A percentile compares a stretch with the other conserved stretches of the same genome.
Conservation (phyloP, 805 yeast species). For the Kuraishia molischiana region DNA sequence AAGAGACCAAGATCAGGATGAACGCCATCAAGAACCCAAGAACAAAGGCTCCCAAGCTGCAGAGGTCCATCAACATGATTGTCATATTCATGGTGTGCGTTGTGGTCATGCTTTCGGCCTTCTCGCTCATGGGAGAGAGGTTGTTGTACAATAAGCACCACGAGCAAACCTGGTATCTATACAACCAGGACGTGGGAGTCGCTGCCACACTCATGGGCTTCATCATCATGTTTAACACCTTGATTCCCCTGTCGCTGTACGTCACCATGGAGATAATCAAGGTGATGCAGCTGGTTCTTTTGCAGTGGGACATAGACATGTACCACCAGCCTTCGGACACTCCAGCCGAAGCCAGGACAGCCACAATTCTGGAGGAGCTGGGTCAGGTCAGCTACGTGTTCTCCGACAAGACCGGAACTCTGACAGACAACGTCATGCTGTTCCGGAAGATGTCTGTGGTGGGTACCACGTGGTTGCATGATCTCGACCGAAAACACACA, state of each 20-base stretch:
- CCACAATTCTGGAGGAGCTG: slow-evolving; percentile 89
- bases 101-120: slow-evolving; percentile 64
- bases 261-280: slow-evolving; percentile 96
- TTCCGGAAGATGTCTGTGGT: slow-evolving; percentile 82
- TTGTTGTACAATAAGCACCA: slow-evolving; percentile 31
- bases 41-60: slow-evolving; percentile 88
- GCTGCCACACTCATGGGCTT: slow-evolving; percentile 93
- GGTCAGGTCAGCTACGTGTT: slow-evolving; percentile 95
- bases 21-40: slow-evolving; percentile 86
- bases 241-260: slow-evolving; percentile 89
- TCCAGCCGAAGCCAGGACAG: slow-evolving; percentile 91
- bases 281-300: slow-evolving; percentile 68
- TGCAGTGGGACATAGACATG: slow-evolving; percentile 93
- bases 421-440: slow-evolving; percentile 90
- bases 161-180: slow-evolving; percentile 63
- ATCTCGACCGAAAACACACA: slow-evolving; percentile 33
- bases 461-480: slow-evolving; percentile 88
- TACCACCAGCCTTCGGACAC: slow-evolving; percentile 77
- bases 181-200: slow-evolving; percentile 64
- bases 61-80: slow-evolving; percentile 70
- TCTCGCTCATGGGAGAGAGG: slow-evolving; percentile 75
- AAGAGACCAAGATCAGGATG: slow-evolving; percentile 92
- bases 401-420: slow-evolving; percentile 95
- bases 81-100: slow-evolving; percentile 82
- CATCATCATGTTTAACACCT: slow-evolving; percentile 93